These are phyloP conservation scores for Neltuma alba DNA, from an alignment of 306 rosid species.

Conservation along the genomic window DNA sequence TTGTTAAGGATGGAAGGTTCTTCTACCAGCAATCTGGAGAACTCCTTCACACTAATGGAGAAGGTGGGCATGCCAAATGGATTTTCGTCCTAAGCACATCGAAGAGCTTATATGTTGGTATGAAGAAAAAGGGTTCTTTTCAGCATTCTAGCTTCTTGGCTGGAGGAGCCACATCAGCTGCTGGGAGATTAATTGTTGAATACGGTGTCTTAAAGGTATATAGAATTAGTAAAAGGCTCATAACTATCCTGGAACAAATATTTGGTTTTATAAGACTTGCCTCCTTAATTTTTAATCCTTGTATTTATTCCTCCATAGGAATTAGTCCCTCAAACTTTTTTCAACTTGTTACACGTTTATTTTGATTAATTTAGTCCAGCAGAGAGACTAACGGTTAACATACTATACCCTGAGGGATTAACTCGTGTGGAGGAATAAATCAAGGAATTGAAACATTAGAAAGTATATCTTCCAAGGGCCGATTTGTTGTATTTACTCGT, in stretches of 20 bases:
- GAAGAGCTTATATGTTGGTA: constrained; percentile 60
- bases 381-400: not conserved
- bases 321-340: not conserved
- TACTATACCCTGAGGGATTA: not conserved
- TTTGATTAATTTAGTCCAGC: not conserved
- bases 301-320: not conserved
- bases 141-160: constrained; percentile 54
- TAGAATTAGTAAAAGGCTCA: not conserved
- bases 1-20: constrained; percentile 57
- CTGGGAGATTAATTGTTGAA: constrained; percentile 72
- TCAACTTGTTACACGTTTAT: not conserved
- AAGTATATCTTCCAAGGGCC: not conserved
- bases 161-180: constrained; percentile 79
- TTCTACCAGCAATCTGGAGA: constrained; percentile 59
- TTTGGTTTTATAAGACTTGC: not conserved
- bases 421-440: not conserved
- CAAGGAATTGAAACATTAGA: not conserved
- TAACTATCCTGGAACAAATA: not conserved
- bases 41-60: constrained; percentile 49
- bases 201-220: constrained; percentile 65
- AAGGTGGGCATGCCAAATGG: constrained; percentile 51
- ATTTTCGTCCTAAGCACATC: constrained; percentile 74
- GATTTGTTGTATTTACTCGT: not conserved
- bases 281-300: not conserved
- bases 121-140: constrained; percentile 61